phyloP scores from a whole-genome alignment of 345 rosid genomes.

The Eutrema yunnanense region DNA sequence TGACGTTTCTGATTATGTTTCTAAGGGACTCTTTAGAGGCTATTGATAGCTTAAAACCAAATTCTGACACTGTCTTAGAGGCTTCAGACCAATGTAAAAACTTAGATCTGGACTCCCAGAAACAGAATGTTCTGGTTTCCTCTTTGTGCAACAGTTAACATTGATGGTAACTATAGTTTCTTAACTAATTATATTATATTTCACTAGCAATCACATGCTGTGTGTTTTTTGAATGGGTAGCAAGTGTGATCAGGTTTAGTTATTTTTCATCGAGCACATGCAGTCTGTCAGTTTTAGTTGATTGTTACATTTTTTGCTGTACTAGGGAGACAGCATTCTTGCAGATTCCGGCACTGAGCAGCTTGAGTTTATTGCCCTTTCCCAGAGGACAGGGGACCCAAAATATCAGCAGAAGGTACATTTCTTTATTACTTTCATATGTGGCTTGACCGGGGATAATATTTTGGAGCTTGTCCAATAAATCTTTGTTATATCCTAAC shows the following conservation, averaged over 20 bases:
- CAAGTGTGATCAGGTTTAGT: not conserved
- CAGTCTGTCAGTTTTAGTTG: not conserved
- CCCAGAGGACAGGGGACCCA: constrained; percentile 92
- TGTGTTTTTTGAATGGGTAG: not conserved
- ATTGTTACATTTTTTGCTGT: not conserved
- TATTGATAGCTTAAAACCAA: not conserved
- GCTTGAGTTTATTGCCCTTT: constrained; percentile 94
- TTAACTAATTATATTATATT: not conserved
- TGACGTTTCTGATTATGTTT: not conserved
- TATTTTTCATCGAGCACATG: not conserved
- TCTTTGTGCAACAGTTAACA: not conserved
- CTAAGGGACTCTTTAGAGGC: not conserved
- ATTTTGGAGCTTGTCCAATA: not conserved
- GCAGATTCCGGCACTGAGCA: constrained; percentile 99
- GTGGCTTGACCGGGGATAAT: not conserved
- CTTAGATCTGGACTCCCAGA: not conserved
- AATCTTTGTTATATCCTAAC: not conserved
- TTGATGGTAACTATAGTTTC: not conserved
- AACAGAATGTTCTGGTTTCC: not conserved
- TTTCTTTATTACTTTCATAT: not conserved
- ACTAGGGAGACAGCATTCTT: constrained; percentile 87
- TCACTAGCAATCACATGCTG: not conserved
- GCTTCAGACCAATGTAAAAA: not conserved
- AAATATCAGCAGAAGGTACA: constrained; percentile 89
- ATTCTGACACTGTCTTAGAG: not conserved